These are phyloP conservation scores for Lepidium campestre DNA, from an alignment of 441 rosid genomes.

Conservation along the genomic window DNA sequence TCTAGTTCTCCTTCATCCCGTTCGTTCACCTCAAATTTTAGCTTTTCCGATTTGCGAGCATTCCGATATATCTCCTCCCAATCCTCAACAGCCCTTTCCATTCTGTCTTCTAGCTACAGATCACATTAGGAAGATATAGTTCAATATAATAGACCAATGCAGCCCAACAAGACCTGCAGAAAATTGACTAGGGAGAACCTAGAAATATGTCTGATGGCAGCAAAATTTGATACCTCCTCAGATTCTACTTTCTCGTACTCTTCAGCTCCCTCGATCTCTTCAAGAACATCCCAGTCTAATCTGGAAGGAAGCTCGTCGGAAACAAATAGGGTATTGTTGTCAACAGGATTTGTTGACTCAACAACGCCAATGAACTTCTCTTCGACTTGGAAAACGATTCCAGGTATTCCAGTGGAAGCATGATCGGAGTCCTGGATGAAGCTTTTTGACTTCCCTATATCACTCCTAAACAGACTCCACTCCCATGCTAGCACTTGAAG, in stretches of 20 bases:
- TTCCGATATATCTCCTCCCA: slow-evolving; percentile 94
- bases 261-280: slow-evolving; percentile 58
- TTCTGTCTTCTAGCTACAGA: slow-evolving; percentile 89
- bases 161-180: slow-evolving; percentile 15
- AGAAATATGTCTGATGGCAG: slow-evolving; percentile 33
- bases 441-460: slow-evolving; percentile 35
- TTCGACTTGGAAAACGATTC: slow-evolving; percentile 62
- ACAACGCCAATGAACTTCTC: slow-evolving; percentile 42
- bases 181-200: slow-evolving; percentile 33
- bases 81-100: slow-evolving; percentile 53
- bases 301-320: slow-evolving; percentile 56
- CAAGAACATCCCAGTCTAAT: slow-evolving; percentile 66
- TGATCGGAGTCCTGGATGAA: slow-evolving; percentile 27
- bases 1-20: slow-evolving; percentile 99
- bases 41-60: slow-evolving; percentile 86
- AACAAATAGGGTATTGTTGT: slow-evolving; percentile 37
- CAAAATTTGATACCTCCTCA: slow-evolving; percentile 68
- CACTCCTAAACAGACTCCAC: slow-evolving; percentile 60
- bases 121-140: slow-evolving; percentile 13
- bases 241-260: slow-evolving; percentile 77
- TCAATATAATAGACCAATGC: slow-evolving; percentile 7
- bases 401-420: slow-evolving; percentile 33
- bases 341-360: slow-evolving; percentile 36
- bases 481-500: slow-evolving; percentile 73
- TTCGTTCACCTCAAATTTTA: slow-evolving; percentile 85